Base-by-base conservation (phyloP, 2,329 filamentous ascomycete genomes). In the Hymenoscyphus fraxineus region DNA sequence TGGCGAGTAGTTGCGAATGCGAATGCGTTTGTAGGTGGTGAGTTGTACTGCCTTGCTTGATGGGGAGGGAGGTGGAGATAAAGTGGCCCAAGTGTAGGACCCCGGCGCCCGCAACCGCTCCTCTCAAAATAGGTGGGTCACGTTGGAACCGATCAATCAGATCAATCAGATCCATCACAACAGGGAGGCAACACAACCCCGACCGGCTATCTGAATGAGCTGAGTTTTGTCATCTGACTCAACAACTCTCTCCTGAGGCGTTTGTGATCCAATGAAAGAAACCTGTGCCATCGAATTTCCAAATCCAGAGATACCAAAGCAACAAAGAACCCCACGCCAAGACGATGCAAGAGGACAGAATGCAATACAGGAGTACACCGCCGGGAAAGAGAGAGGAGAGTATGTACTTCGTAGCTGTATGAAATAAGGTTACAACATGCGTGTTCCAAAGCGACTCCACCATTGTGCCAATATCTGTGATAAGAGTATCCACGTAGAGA, bases 21-120 rank as follows among this genome's bases (percentile, higher is more conserved):
- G 44, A 35, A 63, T 64, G 68, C 66, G 38, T 55, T 57, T 61
- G 64, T 32, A 41, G 47, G 58, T 64, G 63, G 54, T 47, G 39
- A 60, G 41, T 12, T 31, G 57, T 16, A n/a, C 47, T 16, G 19
- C 47, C 15, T 39, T 62, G 32, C 6, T 19, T 62, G 58, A 59
- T 60, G 54, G 39, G 61, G 55, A 41, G 13, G 44, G 35, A 58
- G 59, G 39, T 63, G 40, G 35, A 35, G 35, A 35, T 58, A 47
- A 41, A 16, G 31, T 19, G 32, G 40, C 57, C 39, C 35, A 35
- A 35, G 35, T 35, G 35, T 35, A 35, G 35, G 1, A 35, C 9
- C 35, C 35, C 35, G 35, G 35, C 35, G 35, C 35, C 35, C 35
- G 35, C 35, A 35, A 35, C 9, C 35, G 35, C 35, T 27, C 35